Evolutionary conservation across 164 flowering plant genomes (phyloP).

Genomic region (Echeveria elegans): DNA sequence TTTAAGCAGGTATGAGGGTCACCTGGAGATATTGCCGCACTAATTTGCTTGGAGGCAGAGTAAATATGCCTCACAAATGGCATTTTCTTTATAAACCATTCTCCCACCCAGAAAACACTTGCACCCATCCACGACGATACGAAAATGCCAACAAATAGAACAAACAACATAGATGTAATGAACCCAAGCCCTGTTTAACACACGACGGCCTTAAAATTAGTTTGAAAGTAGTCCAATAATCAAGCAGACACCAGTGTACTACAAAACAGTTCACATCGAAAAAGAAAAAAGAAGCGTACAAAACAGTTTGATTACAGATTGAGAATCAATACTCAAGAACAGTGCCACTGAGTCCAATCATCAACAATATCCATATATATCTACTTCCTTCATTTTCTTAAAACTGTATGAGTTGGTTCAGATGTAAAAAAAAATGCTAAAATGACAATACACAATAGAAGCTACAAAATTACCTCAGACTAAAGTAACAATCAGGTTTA

Average conservation of each 20-base stretch:
- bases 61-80: slow-evolving; percentile 45
- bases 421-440: neutral
- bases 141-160: slow-evolving; percentile 43
- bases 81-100: slow-evolving; percentile 50
- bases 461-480: too few species aligned
- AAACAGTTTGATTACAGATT: neutral
- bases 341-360: neutral
- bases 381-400: neutral
- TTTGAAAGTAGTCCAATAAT: neutral
- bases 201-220: too few species aligned
- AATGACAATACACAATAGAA: neutral
- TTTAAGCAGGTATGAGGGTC: neutral
- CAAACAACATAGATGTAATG: slow-evolving; percentile 30
- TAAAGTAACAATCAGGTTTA: too few species aligned
- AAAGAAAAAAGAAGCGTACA: too few species aligned
- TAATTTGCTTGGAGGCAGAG: slow-evolving; percentile 51
- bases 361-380: neutral
- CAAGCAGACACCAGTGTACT: neutral
- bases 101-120: slow-evolving; percentile 41
- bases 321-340: neutral
- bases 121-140: slow-evolving; percentile 55
- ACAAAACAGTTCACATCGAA: too few species aligned
- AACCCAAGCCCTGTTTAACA: slow-evolving; percentile 35
- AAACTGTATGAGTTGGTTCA: neutral
- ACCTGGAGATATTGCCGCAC: slow-evolving; percentile 56